Base-by-base conservation (phyloP, 768 basidiomycete genomes). In the Tylopilus subfusipes region DNA sequence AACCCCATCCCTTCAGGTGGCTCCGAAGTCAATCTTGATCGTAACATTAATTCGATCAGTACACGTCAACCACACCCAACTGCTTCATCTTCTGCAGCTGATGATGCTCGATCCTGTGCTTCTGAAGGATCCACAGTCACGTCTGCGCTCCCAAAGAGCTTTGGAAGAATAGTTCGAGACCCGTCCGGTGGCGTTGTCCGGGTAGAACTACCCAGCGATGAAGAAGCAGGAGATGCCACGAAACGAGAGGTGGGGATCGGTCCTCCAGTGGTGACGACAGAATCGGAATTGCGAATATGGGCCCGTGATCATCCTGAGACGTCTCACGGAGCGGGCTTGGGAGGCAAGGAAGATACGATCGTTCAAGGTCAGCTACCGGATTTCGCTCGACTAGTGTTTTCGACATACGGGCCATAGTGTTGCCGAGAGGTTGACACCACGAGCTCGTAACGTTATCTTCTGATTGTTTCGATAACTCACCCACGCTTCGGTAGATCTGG, bases 161-260 rank as follows among this genome's bases (percentile, higher is more conserved):
- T 82, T 66, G 94, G 93, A 29, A 81, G 83, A 65, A 94, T 98
- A 61, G 69, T 93, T 48, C 80, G 93, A 44, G 93, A 95, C 68
- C 83, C 78, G 34, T 74, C 79, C 3, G 94, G 94, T 27, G 86
- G 86, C 58, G 77, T 95, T 36, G 63, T 93, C 21, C 77, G 82
- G 44, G 75, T 94, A 39, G 84, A 90, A 63, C 63, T 93, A 50
- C 72, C 78, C 16, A 81, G 79, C 39, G 78, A 80, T 21, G 76
- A 78, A 29, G 76, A 76, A 34, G 64, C 55, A 8, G 60, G 59
- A 34, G 34, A 54, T n/a, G 60, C 44, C 29, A 65, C 54, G 36
- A 54, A 58, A 19, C 57, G 52, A 48, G 70, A 76, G 16, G 51
- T 63, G 48, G 68, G 74, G 60, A 77, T 79, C 63, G 81, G 81